Base-by-base conservation (phyloP, 768 basidiomycete species). In the Suillus discolor region DNA sequence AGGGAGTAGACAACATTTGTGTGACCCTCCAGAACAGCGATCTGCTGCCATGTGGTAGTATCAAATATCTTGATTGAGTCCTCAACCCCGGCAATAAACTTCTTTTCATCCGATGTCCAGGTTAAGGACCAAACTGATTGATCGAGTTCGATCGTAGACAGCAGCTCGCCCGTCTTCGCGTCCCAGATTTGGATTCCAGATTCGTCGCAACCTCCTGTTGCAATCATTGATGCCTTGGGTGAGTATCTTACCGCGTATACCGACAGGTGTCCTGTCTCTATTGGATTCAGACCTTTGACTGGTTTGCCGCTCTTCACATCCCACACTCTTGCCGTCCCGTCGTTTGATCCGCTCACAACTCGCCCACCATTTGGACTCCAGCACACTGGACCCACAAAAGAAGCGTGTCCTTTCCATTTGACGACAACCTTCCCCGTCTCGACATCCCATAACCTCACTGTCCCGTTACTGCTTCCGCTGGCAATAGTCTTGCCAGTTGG, bases 311-410 rank as follows among this genome's bases (percentile, higher is more conserved):
- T 45, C 20, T n/a, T 1, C 11, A n/a, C 45, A 47, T 47, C 45
- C 44, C 61, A 62, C 16, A 62, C 45, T 18, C 61, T 31, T 15
- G 66, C 57, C 11, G 64, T 66, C 2, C 38, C 54, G 9, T 73
- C 72, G 2, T 61, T 18, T 0, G 11, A 47, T 34, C 62, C 66
- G 6, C 70, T 64, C 59, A 68, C 62, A 2, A 73, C 49, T 34
- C 41, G 57, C 44, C 45, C 39, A 20, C 66, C 68, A 54, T 71
- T 63, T 6, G n/a, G 55, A 36, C 34, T 34, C 54, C 54, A 57
- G 18, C 54, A 23, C 6, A 60, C n/a, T 3, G 36, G n/a, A n/a
- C n/a, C n/a, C 36, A 55, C 57, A 13, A 1, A 0, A 7, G 0
- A 0, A 16, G 28, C 9, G 49, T 62, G 62, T n/a, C 0, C 34